Conservation (phyloP, 495 filamentous ascomycete species). For the Penicillium paradoxum region DNA sequence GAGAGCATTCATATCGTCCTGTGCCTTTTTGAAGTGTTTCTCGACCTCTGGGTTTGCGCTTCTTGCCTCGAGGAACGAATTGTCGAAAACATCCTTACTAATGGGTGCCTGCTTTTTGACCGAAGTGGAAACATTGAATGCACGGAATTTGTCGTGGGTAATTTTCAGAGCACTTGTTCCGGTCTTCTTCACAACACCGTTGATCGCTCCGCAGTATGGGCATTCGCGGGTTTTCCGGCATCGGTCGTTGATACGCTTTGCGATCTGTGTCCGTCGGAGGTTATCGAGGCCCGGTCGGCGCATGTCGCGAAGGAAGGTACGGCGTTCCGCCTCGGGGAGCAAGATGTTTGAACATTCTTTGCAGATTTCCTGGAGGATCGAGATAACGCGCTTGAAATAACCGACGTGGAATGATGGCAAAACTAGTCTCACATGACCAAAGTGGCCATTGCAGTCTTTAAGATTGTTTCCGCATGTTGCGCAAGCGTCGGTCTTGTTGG, state of each 20-base stretch:
- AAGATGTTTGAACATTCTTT: conserved; percentile 68
- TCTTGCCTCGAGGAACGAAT: conserved; percentile 73
- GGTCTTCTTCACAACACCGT: conserved; percentile 85
- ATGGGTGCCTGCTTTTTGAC: conserved; percentile 74
- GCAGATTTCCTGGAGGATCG: conserved; percentile 88
- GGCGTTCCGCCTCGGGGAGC: conserved; percentile 68
- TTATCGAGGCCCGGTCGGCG: conserved; percentile 82
- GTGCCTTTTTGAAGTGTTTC: conserved; percentile 80
- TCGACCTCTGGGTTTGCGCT: conserved; percentile 75
- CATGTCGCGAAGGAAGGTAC: conserved; percentile 68
- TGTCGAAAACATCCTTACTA: conserved; percentile 76
- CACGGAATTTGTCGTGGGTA: conserved; percentile 84
- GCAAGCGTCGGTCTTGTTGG: conserved; percentile 66
- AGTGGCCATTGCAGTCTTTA: conserved; percentile 86
- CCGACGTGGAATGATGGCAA: conserved; percentile 93
- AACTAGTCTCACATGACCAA: conserved; percentile 84
- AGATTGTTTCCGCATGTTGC: conserved; percentile 75
- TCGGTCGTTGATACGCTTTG: conserved; percentile 80
- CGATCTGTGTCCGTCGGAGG: conserved; percentile 67
- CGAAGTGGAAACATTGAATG: conserved; percentile 80
- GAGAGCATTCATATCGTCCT: conserved; percentile 90
- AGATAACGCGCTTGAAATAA: conserved; percentile 85
- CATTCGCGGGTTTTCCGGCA: conserved; percentile 81
- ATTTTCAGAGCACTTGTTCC: conserved; percentile 76
- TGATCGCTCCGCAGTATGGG: conserved; percentile 67